Base-by-base conservation (phyloP, 768 basidiomycete species). In the Russula emetica region DNA sequence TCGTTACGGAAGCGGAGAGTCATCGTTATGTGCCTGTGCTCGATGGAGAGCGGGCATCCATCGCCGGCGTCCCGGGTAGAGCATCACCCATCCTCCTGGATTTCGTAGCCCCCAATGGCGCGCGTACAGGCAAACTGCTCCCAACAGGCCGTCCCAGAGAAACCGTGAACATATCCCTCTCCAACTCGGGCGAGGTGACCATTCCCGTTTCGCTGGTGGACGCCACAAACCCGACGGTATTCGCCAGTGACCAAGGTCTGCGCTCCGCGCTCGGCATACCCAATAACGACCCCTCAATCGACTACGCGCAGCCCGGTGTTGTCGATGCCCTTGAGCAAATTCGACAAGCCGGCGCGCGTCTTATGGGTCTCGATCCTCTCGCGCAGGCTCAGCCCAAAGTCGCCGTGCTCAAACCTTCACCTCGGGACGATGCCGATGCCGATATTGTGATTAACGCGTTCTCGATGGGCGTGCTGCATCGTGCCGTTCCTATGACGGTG, bases 211-310 rank as follows among this genome's bases (percentile, higher is more conserved):
- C 86, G 13, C 77, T 86, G 10, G 80, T 90, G 14, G 88, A 90
- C 69, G 87, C 87, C 1, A 86, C 88, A 18, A 90, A 90, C 71
- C 88, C 88, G 0, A 86, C 84, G 7, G 82, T 91, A 18, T 85
- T 91, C 73, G 77, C 89, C 67, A 60, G 73, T 38, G 72, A 77
- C 5, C 63, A 72, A 0, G 80, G 83, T 45, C 76, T 90, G 42
- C 66, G 71, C 24, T 51, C 66, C 7, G 72, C 76, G 40, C 75
- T 83, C 50, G 72, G 76, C 24, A 69, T 81, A 47, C 54, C 60
- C 34, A 56, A 58, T 28, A 55, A 62, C 18, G 53, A n/a, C n/a
- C n/a, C 49, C 13, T 49, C 69, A n/a, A 51, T 70, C 44, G 67
- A 70, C 58, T 75, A 72, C 47, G 47, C 62, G 3, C 55, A 64